Conservation (phyloP, 2,329 filamentous ascomycete species). For the Alternaria arbusti region DNA sequence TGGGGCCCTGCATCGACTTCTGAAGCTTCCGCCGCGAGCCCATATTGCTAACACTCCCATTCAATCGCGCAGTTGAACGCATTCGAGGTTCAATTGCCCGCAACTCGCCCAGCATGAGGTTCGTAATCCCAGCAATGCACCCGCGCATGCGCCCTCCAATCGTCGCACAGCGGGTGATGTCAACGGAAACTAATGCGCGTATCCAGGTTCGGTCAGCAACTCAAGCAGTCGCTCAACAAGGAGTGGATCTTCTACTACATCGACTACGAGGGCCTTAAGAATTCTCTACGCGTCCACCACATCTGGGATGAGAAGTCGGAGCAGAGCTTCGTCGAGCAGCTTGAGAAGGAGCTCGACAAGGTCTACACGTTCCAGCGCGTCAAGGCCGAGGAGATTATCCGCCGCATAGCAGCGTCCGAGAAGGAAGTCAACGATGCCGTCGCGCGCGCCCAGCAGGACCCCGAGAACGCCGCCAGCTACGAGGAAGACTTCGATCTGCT, state of each 20-base stretch:
- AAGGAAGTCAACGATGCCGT: slow-evolving; percentile 90
- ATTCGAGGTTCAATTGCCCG: slow-evolving; percentile 12
- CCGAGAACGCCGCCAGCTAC: slow-evolving; percentile 57
- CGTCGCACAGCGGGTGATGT: slow-evolving; percentile 24
- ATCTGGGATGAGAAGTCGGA: slow-evolving; percentile 94
- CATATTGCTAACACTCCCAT: slow-evolving; percentile 14
- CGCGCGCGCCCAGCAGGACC: slow-evolving; percentile 56
- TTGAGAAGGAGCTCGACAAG: slow-evolving; percentile 94
- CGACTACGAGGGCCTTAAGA: slow-evolving; percentile 92
- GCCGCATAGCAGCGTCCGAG: slow-evolving; percentile 86
- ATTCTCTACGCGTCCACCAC: slow-evolving; percentile 76
- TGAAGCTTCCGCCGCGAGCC: slow-evolving; percentile 9
- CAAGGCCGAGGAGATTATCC: slow-evolving; percentile 94
- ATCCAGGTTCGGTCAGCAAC: slow-evolving; percentile 87
- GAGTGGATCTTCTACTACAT: slow-evolving; percentile 99
- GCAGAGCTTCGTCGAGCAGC: slow-evolving; percentile 80
- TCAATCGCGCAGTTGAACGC: not conserved
- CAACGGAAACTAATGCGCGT: slow-evolving; percentile 34
- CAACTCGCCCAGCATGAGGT: slow-evolving; percentile 30
- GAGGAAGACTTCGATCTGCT: slow-evolving; percentile 95
- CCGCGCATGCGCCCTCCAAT: slow-evolving; percentile 16
- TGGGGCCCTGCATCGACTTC: slow-evolving; percentile 8
- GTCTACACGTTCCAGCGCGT: slow-evolving; percentile 97
- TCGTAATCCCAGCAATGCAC: slow-evolving; percentile 8
- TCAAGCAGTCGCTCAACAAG: slow-evolving; percentile 92